Evolutionary conservation across 2,329 filamentous ascomycete species (phyloP).

Genomic region (Tympanopsis confertula): DNA sequence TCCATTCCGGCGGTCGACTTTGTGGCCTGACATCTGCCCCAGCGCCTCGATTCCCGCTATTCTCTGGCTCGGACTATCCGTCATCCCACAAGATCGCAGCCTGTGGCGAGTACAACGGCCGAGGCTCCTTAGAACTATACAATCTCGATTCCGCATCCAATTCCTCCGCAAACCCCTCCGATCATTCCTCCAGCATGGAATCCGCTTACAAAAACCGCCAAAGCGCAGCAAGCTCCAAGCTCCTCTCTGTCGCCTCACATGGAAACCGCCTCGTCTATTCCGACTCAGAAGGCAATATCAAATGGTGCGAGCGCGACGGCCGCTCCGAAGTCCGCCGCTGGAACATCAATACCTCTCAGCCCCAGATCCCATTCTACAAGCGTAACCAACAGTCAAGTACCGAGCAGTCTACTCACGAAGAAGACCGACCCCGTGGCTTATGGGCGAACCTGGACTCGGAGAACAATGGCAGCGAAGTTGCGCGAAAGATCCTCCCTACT

Average conservation of each 20-base stretch:
- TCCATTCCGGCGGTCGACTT: background rate
- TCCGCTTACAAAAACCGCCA: background rate
- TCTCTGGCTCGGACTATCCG: background rate
- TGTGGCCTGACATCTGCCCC: background rate
- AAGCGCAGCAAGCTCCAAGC: background rate
- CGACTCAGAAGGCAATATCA: background rate
- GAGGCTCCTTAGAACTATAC: constrained; percentile 1
- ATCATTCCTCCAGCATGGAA: background rate
- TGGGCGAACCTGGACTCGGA: background rate
- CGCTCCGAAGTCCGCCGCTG: background rate
- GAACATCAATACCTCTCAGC: background rate
- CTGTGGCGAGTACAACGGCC: background rate
- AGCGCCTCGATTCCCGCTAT: background rate
- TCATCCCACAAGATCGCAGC: background rate
- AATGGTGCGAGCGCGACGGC: background rate
- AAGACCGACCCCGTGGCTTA: background rate
- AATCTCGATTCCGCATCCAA: background rate
- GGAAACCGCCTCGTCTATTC: background rate
- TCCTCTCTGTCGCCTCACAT: background rate
- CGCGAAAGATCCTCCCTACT: background rate
- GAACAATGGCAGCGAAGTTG: background rate
- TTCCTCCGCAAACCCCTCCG: background rate
- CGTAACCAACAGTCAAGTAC: background rate
- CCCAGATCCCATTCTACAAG: background rate
- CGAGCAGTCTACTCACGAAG: background rate